Conservation (phyloP, 345 rosid species). For the Garcia nutans region DNA sequence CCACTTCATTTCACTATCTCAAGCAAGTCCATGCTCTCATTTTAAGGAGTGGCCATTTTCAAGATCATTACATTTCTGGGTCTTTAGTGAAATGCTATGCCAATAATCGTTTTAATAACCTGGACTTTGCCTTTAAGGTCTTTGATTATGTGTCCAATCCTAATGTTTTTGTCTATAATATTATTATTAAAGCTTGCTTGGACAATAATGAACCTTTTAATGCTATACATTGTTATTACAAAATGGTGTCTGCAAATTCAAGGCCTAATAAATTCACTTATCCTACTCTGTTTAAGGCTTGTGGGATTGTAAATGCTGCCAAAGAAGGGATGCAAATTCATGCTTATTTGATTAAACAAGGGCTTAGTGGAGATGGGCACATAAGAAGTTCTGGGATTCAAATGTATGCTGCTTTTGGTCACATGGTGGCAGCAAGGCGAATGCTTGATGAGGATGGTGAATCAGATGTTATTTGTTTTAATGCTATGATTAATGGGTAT, state of each 20-base stretch:
- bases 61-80: constrained; percentile 47
- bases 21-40: constrained; percentile 38
- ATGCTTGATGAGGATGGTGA: constrained; percentile 33
- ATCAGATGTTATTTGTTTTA: constrained; percentile 38
- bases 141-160: constrained; percentile 34
- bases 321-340: constrained; percentile 43
- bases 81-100: constrained; percentile 39
- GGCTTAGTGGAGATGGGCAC: constrained; percentile 39
- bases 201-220: constrained; percentile 30
- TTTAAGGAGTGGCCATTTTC: constrained; percentile 37
- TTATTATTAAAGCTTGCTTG: constrained; percentile 32
- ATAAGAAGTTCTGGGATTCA: constrained; percentile 49
- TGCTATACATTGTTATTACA: constrained; percentile 26
- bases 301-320: constrained; percentile 14
- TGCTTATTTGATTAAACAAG: constrained; percentile 41
- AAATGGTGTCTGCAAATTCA: constrained; percentile 33
- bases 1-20: constrained; percentile 30
- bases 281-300: constrained; percentile 46
- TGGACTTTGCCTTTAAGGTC: constrained; percentile 32
- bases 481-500: constrained; percentile 46
- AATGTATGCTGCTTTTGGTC: constrained; percentile 45
- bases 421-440: constrained; percentile 31
- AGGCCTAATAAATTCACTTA: constrained; percentile 49
- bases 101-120: constrained; percentile 25
- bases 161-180: constrained; percentile 48